Evolutionary conservation across 495 filamentous ascomycete species (phyloP).

Genomic region (Aspergillus mulundensis): DNA sequence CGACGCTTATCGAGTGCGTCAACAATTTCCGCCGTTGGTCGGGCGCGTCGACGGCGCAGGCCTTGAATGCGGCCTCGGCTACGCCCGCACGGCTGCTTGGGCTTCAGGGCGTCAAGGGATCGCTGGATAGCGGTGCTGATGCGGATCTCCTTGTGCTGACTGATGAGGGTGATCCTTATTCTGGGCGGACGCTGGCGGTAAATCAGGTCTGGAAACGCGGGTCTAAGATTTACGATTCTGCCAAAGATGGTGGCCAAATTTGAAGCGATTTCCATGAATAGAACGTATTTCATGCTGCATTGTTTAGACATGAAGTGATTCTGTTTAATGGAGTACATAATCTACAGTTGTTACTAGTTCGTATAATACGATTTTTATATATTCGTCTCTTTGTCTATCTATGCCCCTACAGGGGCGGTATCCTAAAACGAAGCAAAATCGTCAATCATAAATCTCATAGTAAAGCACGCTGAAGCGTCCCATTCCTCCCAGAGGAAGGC

Average conservation of each 20-base stretch:
- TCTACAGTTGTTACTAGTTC: too few relatives aligned
- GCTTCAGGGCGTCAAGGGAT: conserved; percentile 61
- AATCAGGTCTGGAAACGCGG: conserved; percentile 81
- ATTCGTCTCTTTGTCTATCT: neutral
- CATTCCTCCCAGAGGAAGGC: neutral
- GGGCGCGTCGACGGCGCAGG: conserved; percentile 57
- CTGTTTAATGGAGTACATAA: too few relatives aligned
- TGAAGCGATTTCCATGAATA: neutral
- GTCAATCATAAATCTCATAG: conserved; percentile 1
- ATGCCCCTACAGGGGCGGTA: neutral
- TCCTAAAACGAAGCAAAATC: conserved; percentile 2
- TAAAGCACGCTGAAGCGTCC: neutral
- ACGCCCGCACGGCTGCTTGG: conserved; percentile 73
- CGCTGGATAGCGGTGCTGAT: conserved; percentile 64
- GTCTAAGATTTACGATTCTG: conserved; percentile 42
- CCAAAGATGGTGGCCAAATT: conserved; percentile 20
- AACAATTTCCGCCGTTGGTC: conserved; percentile 75
- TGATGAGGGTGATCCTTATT: conserved; percentile 44
- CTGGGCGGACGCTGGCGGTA: conserved; percentile 49
- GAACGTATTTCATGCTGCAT: neutral
- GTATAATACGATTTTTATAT: too few relatives aligned
- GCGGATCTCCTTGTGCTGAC: conserved; percentile 73
- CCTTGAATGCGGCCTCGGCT: conserved; percentile 64
- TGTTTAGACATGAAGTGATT: neutral
- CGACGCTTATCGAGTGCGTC: conserved; percentile 73